A percentile compares a stretch with the other conserved stretches of the same genome.
Evolutionary conservation across 1,284 basidiomycete genomes (phyloP).

Genomic region (Farysia itapuensis): DNA sequence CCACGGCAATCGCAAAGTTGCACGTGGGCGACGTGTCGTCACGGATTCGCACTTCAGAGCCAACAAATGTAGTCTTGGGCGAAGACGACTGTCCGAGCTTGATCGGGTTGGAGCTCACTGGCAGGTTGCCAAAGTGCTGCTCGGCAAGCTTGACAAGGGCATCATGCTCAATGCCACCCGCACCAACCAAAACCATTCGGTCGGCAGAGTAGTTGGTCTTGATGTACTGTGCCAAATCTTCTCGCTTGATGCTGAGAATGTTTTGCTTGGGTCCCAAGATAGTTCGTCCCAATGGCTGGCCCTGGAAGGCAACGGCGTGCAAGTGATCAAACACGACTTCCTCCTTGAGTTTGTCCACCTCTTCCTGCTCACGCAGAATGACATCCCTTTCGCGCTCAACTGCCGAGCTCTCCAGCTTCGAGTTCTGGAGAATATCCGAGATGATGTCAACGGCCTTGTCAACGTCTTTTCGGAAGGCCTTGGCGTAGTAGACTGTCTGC

Average conservation of each 20-base stretch:
- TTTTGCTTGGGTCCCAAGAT: conserved; percentile 96
- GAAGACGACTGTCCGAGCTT: conserved; percentile 70
- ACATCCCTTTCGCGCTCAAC: conserved; percentile 97
- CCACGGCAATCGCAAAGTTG: conserved; percentile 94
- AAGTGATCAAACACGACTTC: conserved; percentile 99
- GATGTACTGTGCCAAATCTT: conserved; percentile 89
- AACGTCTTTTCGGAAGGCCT: conserved; percentile 96
- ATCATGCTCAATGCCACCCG: conserved; percentile 89
- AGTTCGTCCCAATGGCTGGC: conserved; percentile 91
- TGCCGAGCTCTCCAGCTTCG: conserved; percentile 83
- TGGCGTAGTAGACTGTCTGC: conserved; percentile 99
- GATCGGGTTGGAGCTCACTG: conserved; percentile 83
- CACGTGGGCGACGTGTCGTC: conserved; percentile 86
- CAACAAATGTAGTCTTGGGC: conserved; percentile 75
- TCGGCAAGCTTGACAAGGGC: conserved; percentile 92
- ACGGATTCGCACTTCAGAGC: conserved; percentile 92
- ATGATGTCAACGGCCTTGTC: conserved; percentile 91
- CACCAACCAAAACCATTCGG: conserved; percentile 97
- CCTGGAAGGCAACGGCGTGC: conserved; percentile 93
- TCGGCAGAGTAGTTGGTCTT: conserved; percentile 97
- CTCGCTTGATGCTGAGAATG: conserved; percentile 91
- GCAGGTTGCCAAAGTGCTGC: conserved; percentile 87
- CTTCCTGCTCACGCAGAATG: conserved; percentile 95
- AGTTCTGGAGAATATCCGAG: conserved; percentile 96
- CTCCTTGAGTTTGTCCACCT: conserved; percentile 97